phyloP scores from a whole-genome alignment of 208 protist genomes.

The Wallacemonas sp. region DNA sequence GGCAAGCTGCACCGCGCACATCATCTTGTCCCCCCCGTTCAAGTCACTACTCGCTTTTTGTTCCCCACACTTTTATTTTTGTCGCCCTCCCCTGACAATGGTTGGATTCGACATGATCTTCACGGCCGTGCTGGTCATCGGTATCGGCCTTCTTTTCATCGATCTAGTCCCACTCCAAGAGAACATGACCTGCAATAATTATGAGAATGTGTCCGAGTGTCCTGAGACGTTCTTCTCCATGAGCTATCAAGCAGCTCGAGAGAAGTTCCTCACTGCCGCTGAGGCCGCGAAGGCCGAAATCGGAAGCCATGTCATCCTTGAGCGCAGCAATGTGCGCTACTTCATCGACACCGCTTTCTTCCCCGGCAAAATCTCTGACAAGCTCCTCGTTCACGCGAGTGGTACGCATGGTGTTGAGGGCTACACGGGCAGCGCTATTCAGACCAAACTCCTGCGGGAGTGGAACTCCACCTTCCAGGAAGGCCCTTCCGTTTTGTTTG shows the following conservation, averaged over 20 bases:
- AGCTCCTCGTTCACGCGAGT: constrained; percentile 77
- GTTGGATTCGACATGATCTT: constrained; percentile 37
- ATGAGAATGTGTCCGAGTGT: constrained; percentile 56
- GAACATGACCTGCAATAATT: constrained; percentile 59
- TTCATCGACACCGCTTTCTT: constrained; percentile 81
- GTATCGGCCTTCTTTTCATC: constrained; percentile 70
- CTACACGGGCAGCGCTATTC: constrained; percentile 84
- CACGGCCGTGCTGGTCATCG: constrained; percentile 43
- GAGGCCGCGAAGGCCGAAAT: constrained; percentile 44
- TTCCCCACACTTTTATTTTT: constrained; percentile 6
- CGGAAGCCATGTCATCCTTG: constrained; percentile 46
- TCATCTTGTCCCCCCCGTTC: no score
- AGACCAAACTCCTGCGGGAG: constrained; percentile 67
- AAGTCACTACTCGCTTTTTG: background rate
- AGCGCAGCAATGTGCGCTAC: constrained; percentile 56
- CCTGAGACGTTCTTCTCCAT: constrained; percentile 70
- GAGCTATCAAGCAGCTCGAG: constrained; percentile 61
- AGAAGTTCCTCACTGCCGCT: constrained; percentile 75
- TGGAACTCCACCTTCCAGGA: constrained; percentile 48
- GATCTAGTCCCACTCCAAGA: constrained; percentile 81
- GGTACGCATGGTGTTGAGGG: constrained; percentile 83
- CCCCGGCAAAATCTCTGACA: constrained; percentile 34
- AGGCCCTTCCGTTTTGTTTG: constrained; percentile 77
- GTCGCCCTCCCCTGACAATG: constrained; percentile 26
- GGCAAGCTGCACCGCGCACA: no score